These are phyloP conservation scores for Termitomyces sp. DNA, from an alignment of 768 basidiomycete species.

Conservation along the genomic window DNA sequence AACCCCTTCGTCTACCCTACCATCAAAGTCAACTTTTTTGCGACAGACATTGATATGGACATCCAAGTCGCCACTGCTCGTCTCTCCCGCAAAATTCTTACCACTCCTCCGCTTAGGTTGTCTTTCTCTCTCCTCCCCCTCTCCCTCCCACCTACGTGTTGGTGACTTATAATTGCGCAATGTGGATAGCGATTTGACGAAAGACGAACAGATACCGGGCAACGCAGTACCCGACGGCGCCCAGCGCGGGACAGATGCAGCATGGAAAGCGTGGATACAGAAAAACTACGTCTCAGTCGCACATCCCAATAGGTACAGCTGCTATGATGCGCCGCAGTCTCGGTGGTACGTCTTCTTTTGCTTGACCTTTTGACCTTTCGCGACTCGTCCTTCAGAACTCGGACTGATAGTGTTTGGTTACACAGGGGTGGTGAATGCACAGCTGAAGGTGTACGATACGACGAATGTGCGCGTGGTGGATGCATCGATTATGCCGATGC, in stretches of 20 bases:
- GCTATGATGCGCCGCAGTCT: conserved; percentile 5
- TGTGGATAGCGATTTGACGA: not conserved
- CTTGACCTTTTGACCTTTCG: no score
- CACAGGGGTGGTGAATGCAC: conserved; percentile 45
- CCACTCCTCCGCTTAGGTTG: conserved; percentile 2
- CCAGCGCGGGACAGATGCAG: conserved; percentile 40
- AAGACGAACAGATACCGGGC: conserved; percentile 39
- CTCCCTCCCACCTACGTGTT: no score
- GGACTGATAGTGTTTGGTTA: not conserved
- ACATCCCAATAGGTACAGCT: conserved; percentile 45
- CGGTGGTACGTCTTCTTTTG: not conserved
- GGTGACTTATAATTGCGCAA: not conserved
- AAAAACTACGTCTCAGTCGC: conserved; percentile 39
- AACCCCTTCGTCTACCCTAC: conserved; percentile 46
- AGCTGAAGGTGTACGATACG: conserved; percentile 44
- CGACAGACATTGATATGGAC: conserved; percentile 44
- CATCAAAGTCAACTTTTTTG: conserved; percentile 53
- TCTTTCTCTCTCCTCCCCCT: not conserved
- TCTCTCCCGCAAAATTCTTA: conserved; percentile 30
- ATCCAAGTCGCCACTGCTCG: conserved; percentile 48
- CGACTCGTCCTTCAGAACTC: not conserved
- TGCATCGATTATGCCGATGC: conserved; percentile 45
- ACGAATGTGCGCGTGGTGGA: conserved; percentile 51
- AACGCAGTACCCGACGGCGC: conserved; percentile 38
- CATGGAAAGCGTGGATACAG: conserved; percentile 45